phyloP scores from a whole-genome alignment of 495 filamentous ascomycete species.

The Podospora australis region DNA sequence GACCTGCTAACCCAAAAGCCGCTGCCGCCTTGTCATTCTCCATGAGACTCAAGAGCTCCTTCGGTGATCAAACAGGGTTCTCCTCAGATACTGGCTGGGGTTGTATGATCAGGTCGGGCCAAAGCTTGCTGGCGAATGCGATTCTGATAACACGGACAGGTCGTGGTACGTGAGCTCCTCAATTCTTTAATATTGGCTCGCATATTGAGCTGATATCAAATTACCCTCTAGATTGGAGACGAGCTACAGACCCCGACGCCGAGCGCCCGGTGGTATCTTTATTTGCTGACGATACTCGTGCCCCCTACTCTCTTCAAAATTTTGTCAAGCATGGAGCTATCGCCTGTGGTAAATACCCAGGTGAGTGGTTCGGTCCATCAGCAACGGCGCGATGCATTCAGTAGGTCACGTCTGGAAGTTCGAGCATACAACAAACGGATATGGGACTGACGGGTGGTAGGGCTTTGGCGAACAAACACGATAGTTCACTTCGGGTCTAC shows the following conservation, averaged over 20 bases:
- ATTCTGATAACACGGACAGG: slow-evolving; percentile 65
- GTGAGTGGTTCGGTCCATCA: slow-evolving; percentile 99
- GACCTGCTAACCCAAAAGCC: slow-evolving; percentile 62
- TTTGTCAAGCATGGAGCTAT: slow-evolving; percentile 86
- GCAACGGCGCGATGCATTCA: slow-evolving; percentile 94
- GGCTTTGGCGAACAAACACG: slow-evolving; percentile 58
- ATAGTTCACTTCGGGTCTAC: slow-evolving; percentile 67
- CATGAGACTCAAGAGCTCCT: slow-evolving; percentile 74
- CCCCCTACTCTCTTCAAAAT: slow-evolving; percentile 90
- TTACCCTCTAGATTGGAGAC: slow-evolving; percentile 73
- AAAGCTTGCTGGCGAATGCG: slow-evolving; percentile 86
- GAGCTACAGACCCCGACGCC: slow-evolving; percentile 48
- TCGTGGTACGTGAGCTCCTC: slow-evolving; percentile 53
- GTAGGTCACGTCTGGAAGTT: slow-evolving; percentile 46
- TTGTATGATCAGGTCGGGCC: slow-evolving; percentile 97
- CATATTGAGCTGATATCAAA: not conserved
- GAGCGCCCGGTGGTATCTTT: slow-evolving; percentile 70
- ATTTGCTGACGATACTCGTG: slow-evolving; percentile 81
- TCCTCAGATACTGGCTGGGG: slow-evolving; percentile 95
- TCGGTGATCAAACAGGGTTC: slow-evolving; percentile 77
- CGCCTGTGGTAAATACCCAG: slow-evolving; percentile 88
- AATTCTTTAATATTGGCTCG: not conserved
- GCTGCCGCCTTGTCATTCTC: slow-evolving; percentile 71
- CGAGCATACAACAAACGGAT: not conserved
- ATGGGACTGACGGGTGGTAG: slow-evolving; percentile 40